Evolutionary conservation across 1,139 yeast genomes (phyloP), one percentile per base, ranked within the genome.

Genomic region (Pneumocystis canis): DNA sequence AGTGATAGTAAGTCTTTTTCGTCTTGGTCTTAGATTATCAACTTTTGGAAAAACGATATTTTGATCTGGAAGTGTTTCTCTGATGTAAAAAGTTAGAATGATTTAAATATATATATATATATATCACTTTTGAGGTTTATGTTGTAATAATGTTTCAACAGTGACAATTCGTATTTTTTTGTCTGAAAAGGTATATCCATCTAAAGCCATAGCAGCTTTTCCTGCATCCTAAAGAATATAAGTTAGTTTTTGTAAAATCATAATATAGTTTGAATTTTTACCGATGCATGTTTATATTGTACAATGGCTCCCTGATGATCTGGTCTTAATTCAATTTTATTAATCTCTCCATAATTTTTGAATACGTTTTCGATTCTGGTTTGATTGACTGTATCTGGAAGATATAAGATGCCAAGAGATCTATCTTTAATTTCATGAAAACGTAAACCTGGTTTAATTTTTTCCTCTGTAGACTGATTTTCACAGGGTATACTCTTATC

Each of bases 281-380:
- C 35, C 53, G 67, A 14, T 74, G 71, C 0, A 77, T 75, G 4
- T 72, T 73, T 73, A 68, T 82, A 84, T 67, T 82, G 82, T 1
- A 86, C 77, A 18, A 82, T 69, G 0, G 86, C 88, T 1, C 80
- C 81, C 2, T 73, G 72, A n/a, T 72, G 69, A 39, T 77, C 80
- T 0, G 86, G 80, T 58, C 77, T 78, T 28, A 84, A 70, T 20
- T 78, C 75, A 0, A 84, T 72, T 30, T 76, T 76, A 0, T 58
- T 31, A 20, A 65, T 60, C 6, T 32, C 31, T 11, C 84, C 85
- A 67, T 68, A 78, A 58, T 73, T 71, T 2, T 70, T 71, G 66
- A 81, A 78, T 4, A 74, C 53, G 2, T 66, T 65, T 9, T 63
- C 58, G 7, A 77, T 63, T 47, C 70, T 70, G 1, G 66, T 66